Percentiles rank a stretch among this genome's conserved stretches.
phyloP scores from a whole-genome alignment of 1,284 basidiomycete genomes.

The Phellopilus nigrolimitatus region DNA sequence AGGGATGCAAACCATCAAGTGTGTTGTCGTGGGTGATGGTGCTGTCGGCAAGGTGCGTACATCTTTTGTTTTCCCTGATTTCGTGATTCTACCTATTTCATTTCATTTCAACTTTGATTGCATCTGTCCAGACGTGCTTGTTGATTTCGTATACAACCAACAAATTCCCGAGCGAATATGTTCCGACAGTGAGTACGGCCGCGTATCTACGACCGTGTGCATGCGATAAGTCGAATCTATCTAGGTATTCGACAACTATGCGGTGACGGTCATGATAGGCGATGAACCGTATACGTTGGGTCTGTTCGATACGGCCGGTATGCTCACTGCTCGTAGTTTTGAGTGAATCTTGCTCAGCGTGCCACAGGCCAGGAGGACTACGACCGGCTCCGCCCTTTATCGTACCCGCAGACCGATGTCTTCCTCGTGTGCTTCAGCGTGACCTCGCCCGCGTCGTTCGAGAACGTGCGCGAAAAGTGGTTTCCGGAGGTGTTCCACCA shows the following conservation, averaged over 20 bases:
- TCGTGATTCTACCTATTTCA: conserved; percentile 11
- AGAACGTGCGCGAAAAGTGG: conserved; percentile 99
- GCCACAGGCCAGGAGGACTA: conserved; percentile 95
- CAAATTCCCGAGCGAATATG: conserved; percentile 98
- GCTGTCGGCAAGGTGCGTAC: conserved; percentile 97
- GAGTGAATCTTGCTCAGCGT: neutral
- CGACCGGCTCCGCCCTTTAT: conserved; percentile 96
- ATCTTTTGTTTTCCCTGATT: conserved; percentile 7
- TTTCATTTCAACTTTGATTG: conserved; percentile 20
- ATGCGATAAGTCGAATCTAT: conserved; percentile 12
- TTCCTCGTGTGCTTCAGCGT: conserved; percentile 99
- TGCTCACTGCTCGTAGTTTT: conserved; percentile 24
- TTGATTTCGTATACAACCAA: conserved; percentile 99
- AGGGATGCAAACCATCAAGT: conserved; percentile 94
- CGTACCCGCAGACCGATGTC: conserved; percentile 99
- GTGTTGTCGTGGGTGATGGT: conserved; percentile 99
- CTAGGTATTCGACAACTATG: conserved; percentile 96
- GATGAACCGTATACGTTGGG: conserved; percentile 99
- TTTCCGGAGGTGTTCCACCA: conserved; percentile 99
- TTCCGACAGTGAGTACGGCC: conserved; percentile 79
- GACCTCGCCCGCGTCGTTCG: conserved; percentile 96
- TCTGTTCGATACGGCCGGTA: conserved; percentile 96
- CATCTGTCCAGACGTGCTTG: conserved; percentile 78
- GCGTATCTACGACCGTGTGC: conserved; percentile 24
- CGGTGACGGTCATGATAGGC: conserved; percentile 99